phyloP scores from a whole-genome alignment of 2,329 filamentous ascomycete genomes.

The Coniochaeta prunicola region DNA sequence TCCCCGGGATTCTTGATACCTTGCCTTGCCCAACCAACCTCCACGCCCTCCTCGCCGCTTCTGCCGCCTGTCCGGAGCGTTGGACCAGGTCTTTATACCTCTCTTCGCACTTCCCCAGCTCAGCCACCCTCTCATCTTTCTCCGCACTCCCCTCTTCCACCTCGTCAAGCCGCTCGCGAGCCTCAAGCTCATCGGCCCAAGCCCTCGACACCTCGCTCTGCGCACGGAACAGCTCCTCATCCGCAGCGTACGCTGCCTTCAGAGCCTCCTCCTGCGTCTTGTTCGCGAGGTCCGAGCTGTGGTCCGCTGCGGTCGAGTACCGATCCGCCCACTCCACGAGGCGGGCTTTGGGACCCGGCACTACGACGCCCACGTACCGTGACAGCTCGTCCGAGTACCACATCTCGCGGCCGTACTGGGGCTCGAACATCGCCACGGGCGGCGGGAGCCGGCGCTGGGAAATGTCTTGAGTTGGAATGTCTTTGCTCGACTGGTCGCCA shows the following conservation, averaged over 20 bases:
- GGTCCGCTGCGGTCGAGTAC: not conserved
- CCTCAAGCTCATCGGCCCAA: not conserved
- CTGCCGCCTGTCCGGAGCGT: not conserved
- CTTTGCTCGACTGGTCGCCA: not conserved
- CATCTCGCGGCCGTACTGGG: not conserved
- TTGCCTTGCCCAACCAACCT: not conserved
- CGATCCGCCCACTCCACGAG: not conserved
- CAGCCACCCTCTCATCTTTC: not conserved
- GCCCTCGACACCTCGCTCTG: not conserved
- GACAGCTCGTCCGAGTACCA: not conserved
- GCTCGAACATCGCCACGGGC: not conserved
- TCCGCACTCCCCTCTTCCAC: not conserved
- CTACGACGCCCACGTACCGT: not conserved
- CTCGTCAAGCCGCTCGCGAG: not conserved
- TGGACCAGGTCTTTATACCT: not conserved
- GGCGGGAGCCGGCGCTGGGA: not conserved
- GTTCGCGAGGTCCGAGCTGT: not conserved
- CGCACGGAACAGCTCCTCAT: not conserved
- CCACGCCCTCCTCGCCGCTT: not conserved
- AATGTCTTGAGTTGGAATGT: too few relatives aligned
- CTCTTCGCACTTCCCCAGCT: not conserved
- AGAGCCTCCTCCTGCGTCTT: not conserved
- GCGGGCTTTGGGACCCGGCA: not conserved
- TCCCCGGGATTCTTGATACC: not conserved
- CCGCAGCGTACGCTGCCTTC: not conserved